A percentile compares a stretch with the other conserved stretches of the same genome.
phyloP scores from a whole-genome alignment of 768 basidiomycete genomes.

The Naganishia antarctica region DNA sequence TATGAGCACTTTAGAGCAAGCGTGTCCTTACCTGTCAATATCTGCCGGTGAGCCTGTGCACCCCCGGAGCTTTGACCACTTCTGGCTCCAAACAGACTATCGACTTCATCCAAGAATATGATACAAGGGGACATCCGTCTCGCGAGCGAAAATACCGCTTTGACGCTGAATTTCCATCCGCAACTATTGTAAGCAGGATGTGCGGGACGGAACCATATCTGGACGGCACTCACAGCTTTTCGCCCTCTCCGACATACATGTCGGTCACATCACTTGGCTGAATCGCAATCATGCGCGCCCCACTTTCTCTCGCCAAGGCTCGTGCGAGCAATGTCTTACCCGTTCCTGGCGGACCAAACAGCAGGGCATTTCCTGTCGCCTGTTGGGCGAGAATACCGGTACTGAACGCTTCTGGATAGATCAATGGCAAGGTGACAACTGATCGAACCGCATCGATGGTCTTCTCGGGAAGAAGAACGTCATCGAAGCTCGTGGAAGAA shows the following conservation, averaged over 20 bases:
- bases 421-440: constrained; percentile 78
- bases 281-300: constrained; percentile 84
- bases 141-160: constrained; percentile 80
- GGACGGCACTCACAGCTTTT: constrained; percentile 40
- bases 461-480: constrained; percentile 79
- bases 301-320: constrained; percentile 87
- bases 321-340: constrained; percentile 86
- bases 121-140: constrained; percentile 82
- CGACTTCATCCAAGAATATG: constrained; percentile 90
- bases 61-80: constrained; percentile 66
- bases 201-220: too few relatives aligned
- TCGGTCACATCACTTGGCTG: constrained; percentile 91
- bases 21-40: constrained; percentile 48
- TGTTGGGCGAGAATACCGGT: constrained; percentile 86
- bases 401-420: constrained; percentile 81
- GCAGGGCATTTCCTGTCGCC: constrained; percentile 79
- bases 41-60: constrained; percentile 74
- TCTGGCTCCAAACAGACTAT: constrained; percentile 84
- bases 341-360: constrained; percentile 60
- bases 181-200: neutral
- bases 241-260: constrained; percentile 55
- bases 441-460: constrained; percentile 90
- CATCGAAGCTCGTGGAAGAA: constrained; percentile 65
- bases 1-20: neutral
- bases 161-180: constrained; percentile 53